Base-by-base conservation (phyloP, 805 yeast species). In the Starmera dryadoides region DNA sequence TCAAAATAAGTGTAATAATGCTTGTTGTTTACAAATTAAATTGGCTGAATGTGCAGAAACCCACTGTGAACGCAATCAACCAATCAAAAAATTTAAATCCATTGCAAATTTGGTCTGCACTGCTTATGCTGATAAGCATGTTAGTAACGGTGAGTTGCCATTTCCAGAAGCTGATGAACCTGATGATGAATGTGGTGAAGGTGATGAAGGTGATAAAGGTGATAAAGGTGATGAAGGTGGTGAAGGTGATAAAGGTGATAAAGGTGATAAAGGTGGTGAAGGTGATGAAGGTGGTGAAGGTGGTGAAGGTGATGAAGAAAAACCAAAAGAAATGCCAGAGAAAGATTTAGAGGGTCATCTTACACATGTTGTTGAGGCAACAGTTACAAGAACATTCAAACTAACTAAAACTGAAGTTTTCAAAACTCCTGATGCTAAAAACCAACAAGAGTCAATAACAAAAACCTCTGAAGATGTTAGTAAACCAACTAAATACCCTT, bases 41-140 rank as follows among this genome's bases (percentile, higher is more conserved):
- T 51, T 51, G 56, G 53, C 47, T 1, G 34, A 44, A 25, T 53
- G 57, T 40, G 52, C 57, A 2, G 39, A 43, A 25, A 34, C 44
- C 0, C 48, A 48, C 21, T 53, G 57, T 33, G 36, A 37, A 12
- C 46, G 42, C 29, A 43, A 42, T 28, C 43, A 30, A n/a, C 45
- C 50, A 0, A 40, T 47, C 7, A 40, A 29, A 10, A 39, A 43
- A 18, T 51, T 52, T 34, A 36, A 41, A 36, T 25, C 34, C 2
- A 35, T 45, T 22, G 52, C 57, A 4, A 51, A 51, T 25, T 20
- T 50, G 11, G 42, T 53, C 1, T 53, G 58, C 29, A 30, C 48
- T 6, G 40, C 45, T 16, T 51, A 51, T 39, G 49, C 57, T 8
- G 46, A 41, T 70, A 14, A 42, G 1, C 35, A 42, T 29, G 38